Evolutionary conservation across 257 asterid species (phyloP), one percentile per base, ranked within the genome.

Genomic region (Ocimum tenuiflorum): DNA sequence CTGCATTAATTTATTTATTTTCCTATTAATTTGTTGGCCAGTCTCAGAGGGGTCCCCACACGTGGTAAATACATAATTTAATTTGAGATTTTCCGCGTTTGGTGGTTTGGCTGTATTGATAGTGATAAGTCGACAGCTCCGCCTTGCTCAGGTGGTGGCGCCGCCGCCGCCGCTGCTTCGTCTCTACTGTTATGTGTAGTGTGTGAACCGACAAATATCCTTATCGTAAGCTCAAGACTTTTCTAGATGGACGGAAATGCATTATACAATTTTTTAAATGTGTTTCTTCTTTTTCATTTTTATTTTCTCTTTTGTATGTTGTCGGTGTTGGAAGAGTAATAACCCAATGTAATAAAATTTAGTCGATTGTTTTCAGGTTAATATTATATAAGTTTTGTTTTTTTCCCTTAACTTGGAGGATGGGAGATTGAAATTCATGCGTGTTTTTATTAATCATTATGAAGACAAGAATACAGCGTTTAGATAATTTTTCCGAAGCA

Each of bases 41-140:
- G 2, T 8, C 0, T 7, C 8, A n/a, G 63, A 31, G 63, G 63
- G 63, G n/a, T n/a, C 22, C 49, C 71, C 45, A 24, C 54, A 17
- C 6, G 5, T 14, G 45, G 20, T 8, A 27, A 6, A 15, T 45
- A 33, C 38, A 36, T 7, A 36, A 39, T 12, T 14, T 1, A 27
- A 6, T 57, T 19, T 24, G 6, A 35, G 12, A 46, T 7, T 13
- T n/a, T 68, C 18, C 52, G 70, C 53, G 43, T 71, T 14, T 43
- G 42, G 38, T 52, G 33, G 46, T 65, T 71, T 63, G 65, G 70
- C 43, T 6, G 1, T 45, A 71, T 20, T 10, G 12, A 53, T 29
- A 19, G 63, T 1, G 33, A n/a, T 60, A 19, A 62, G n/a, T 8
- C 31, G 64, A 62, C 70, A 70, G 64, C 75, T 46, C 50, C 63